Evolutionary conservation across 2,329 filamentous ascomycete species (phyloP), one percentile per base, ranked within the genome.

Genomic region (Exophiala dermatitidis): DNA sequence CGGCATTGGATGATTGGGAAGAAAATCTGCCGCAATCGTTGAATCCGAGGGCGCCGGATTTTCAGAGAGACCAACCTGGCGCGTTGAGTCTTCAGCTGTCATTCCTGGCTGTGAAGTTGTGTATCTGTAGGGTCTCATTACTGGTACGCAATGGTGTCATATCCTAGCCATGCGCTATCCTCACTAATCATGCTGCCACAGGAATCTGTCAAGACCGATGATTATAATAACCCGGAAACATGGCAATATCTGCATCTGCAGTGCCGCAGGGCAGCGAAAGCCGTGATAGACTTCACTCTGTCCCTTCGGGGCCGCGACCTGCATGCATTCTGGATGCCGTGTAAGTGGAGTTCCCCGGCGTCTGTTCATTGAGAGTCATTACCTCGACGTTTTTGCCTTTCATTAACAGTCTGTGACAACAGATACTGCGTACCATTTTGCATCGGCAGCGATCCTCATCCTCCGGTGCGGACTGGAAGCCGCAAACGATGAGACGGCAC

Each of bases 71-170:
- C n/a, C 63, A 71, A 10, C 67, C 67, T 5, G 71, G 71, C 8
- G 66, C 68, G 8, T 69, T 70, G 57, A 73, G 71, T 54, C 62
- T 74, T 44, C 70, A 73, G 40, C 62, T 74, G n/a, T 68, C 68
- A 5, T 74, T 72, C 53, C 60, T 73, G 34, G 69, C 72, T 12
- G 64, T 72, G 30, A 73, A 73, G 55, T 72, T 74, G 70, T 70
- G 74, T 33, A 68, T 74, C 43, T 69, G 73, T 28, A 69, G 77
- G 2, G 72, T 80, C 12, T 69, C 72, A 45, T 70, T 78, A 28
- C 40, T 50, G 12, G 47, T 49, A n/a, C 34, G 30, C n/a, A 12
- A 5, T 41, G 5, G 12, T 28, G 12, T 28, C 31, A 10, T 12
- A 40, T 46, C 5, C 29, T 12, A 7, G 29, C 30, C 26, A 3